Base-by-base conservation (phyloP, 192 early-diverging fungal species). In the Coemansia sp. region DNA sequence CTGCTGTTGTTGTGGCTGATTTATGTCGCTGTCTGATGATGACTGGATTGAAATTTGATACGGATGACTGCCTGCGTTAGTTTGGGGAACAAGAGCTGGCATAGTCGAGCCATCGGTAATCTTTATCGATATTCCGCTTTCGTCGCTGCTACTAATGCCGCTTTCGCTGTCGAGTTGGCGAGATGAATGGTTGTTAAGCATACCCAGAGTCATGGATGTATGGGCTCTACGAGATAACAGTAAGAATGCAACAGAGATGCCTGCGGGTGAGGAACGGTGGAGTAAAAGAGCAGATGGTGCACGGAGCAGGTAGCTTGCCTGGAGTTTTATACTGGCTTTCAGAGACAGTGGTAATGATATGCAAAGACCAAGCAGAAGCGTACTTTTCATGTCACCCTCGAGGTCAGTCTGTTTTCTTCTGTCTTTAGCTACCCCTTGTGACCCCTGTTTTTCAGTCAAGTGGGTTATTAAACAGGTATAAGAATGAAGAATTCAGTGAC, bases 111-210 rank as follows among this genome's bases (percentile, higher is more conserved):
- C 27, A 30, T 30, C 53, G 19, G 53, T 40, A 22, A 54, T 23
- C n/a, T 22, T 8, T 7, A 54, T 54, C n/a, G 53, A 7, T 24
- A 54, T 7, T 2, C 38, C 55, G 42, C 55, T 56, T 56, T 56
- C 40, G 19, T 9, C 38, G 53, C 40, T 23, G 39, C 53, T 40
- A 11, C 41, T 24, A 41, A 33, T 40, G 19, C 23, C 24, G 13
- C 7, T 55, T 21, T 41, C 53, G 47, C 22, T 11, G 53, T 55
- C 39, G 22, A 55, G 41, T 12, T 43, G 19, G 39, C 18, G 53
- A 21, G 19, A 42, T n/a, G 37, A 38, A 3, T 17, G 18, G 17
- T 33, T 38, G 34, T 17, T 22, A 53, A 39, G 34, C 33, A 53
- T 53, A 38, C 15, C 33, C 34, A 21, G 8, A 21, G 51, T 17